Evolutionary conservation across 768 basidiomycete species (phyloP).

Genomic region (Pisolithus microcarpus): DNA sequence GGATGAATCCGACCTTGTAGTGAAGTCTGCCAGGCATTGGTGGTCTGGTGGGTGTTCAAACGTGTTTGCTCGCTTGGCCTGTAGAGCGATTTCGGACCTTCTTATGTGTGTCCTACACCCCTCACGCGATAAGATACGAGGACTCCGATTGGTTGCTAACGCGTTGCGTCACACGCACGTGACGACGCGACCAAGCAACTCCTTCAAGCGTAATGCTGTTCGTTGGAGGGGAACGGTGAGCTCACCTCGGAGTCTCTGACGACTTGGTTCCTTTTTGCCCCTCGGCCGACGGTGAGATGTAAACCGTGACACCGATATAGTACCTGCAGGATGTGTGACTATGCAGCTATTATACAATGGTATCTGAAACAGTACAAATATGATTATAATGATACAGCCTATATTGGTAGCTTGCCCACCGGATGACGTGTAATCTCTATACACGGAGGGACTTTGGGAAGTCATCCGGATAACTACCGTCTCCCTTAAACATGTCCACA

Average conservation of each 20-base stretch:
- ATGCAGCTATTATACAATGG: background rate
- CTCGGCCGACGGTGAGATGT: too few relatives aligned
- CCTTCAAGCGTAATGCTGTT: too few relatives aligned
- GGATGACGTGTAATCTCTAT: constrained; percentile 2
- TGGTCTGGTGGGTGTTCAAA: background rate
- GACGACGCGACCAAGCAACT: background rate
- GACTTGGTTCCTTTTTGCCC: too few relatives aligned
- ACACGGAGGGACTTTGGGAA: constrained; percentile 26
- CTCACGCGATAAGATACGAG: too few relatives aligned
- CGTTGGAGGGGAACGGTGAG: too few relatives aligned
- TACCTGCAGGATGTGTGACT: background rate
- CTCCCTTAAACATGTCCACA: constrained; percentile 26
- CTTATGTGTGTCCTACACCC: too few relatives aligned
- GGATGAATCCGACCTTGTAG: constrained; percentile 43
- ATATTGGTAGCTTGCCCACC: background rate
- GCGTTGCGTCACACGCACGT: constrained; percentile 2
- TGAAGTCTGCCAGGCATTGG: constrained; percentile 61
- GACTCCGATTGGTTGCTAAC: background rate
- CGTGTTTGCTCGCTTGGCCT: too few relatives aligned
- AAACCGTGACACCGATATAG: too few relatives aligned
- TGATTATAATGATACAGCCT: background rate
- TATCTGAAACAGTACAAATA: background rate
- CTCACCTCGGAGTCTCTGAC: too few relatives aligned
- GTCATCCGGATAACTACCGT: constrained; percentile 29
- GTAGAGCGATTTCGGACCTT: too few relatives aligned